phyloP scores from a whole-genome alignment of 2,329 filamentous ascomycete genomes.

The Aspergillus vadensis region DNA sequence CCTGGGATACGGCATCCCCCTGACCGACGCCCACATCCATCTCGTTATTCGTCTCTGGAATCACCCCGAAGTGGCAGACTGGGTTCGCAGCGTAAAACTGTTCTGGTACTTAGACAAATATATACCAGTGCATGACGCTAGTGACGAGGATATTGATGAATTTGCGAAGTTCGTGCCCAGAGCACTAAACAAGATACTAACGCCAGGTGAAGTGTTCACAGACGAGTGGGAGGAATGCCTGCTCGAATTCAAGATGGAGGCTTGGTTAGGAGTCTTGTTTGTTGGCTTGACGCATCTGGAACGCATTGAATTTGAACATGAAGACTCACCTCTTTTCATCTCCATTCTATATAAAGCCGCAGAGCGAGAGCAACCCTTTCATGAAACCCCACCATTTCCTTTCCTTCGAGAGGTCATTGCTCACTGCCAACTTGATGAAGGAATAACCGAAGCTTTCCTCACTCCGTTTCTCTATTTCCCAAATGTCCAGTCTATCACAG shows the following conservation, averaged over 20 bases:
- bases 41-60: background rate
- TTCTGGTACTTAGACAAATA: background rate
- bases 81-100: background rate
- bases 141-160: background rate
- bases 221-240: background rate
- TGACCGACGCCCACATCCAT: background rate
- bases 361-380: background rate
- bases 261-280: background rate
- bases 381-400: background rate
- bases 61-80: background rate
- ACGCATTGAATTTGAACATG: background rate
- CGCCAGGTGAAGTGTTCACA: background rate
- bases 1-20: background rate
- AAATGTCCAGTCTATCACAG: background rate
- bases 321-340: background rate
- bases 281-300: background rate
- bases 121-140: background rate
- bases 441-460: background rate
- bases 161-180: background rate
- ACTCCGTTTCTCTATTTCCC: constrained; percentile 8
- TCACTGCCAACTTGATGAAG: background rate
- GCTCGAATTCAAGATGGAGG: background rate
- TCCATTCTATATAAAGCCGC: background rate
- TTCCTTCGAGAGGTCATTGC: background rate
- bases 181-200: background rate